A percentile compares a stretch with the other conserved stretches of the same genome.
Evolutionary conservation across 345 rosid genomes (phyloP).

Genomic region (Eucalyptus virginea): DNA sequence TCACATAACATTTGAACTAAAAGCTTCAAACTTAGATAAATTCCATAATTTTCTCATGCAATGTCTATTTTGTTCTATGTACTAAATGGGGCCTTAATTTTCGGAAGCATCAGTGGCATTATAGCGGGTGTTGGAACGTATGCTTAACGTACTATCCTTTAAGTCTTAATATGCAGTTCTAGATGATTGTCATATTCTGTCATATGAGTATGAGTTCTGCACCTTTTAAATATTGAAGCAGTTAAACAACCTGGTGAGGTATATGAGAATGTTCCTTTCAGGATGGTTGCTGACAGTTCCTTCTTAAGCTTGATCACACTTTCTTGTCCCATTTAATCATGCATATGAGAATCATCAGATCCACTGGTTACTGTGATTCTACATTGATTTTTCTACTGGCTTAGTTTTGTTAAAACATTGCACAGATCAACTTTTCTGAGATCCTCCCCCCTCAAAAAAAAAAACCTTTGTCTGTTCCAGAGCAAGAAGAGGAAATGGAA

Average conservation of each 20-base stretch:
- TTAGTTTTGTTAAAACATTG: not conserved
- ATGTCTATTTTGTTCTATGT: not conserved
- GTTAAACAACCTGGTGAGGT: not conserved
- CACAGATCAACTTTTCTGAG: not conserved
- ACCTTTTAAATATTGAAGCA: not conserved
- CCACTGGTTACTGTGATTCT: not conserved
- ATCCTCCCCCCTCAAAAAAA: not conserved
- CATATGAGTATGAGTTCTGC: not conserved
- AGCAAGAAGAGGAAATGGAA: constrained; percentile 23
- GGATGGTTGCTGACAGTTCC: not conserved
- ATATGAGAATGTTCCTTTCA: not conserved
- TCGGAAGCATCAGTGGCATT: not conserved
- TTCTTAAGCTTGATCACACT: not conserved
- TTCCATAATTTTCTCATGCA: not conserved
- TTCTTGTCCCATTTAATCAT: not conserved
- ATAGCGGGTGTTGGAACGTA: not conserved
- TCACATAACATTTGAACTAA: not conserved
- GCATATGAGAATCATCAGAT: not conserved
- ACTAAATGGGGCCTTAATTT: not conserved
- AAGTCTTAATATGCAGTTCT: not conserved
- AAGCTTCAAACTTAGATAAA: not conserved
- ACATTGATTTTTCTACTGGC: not conserved
- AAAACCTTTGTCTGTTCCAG: constrained; percentile 14
- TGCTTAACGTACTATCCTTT: not conserved
- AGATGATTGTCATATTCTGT: not conserved